phyloP scores from a whole-genome alignment of 2,329 filamentous ascomycete species.

The Aspergillus nomiae region DNA sequence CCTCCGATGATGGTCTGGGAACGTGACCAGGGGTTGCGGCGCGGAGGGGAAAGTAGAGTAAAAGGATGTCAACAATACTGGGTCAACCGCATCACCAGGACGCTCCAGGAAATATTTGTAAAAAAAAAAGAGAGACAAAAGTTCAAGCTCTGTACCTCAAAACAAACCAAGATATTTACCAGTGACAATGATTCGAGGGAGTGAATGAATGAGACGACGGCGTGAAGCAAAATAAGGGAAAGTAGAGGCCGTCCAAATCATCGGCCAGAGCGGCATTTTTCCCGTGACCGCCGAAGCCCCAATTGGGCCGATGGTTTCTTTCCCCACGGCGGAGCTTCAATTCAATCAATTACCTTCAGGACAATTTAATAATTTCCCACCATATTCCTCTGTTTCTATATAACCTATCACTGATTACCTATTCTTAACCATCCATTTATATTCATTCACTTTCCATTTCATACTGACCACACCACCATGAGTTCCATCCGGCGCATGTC shows the following conservation, averaged over 20 bases:
- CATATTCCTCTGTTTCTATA: not conserved
- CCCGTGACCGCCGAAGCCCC: conserved; percentile 32
- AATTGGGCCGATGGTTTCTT: conserved; percentile 12
- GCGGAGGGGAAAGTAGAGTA: not conserved
- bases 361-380: not conserved
- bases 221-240: not conserved
- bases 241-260: not conserved
- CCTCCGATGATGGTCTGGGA: not conserved
- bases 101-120: conserved; percentile 8
- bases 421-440: not conserved
- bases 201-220: not conserved
- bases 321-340: conserved; percentile 4
- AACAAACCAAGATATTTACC: conserved; percentile 3
- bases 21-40: conserved; percentile 3
- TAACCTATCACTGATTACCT: conserved; percentile 4
- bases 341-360: not conserved
- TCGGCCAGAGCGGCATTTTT: conserved; percentile 2
- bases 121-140: conserved; percentile 1
- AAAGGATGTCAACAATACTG: conserved; percentile 9
- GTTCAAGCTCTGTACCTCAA: not conserved
- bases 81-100: conserved; percentile 20
- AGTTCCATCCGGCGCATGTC: conserved; percentile 83
- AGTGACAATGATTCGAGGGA: not conserved
- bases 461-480: conserved; percentile 55
- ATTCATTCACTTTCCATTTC: not conserved